Base-by-base conservation (phyloP, 1,139 yeast species). In the Saccharomyces pastorianus region DNA sequence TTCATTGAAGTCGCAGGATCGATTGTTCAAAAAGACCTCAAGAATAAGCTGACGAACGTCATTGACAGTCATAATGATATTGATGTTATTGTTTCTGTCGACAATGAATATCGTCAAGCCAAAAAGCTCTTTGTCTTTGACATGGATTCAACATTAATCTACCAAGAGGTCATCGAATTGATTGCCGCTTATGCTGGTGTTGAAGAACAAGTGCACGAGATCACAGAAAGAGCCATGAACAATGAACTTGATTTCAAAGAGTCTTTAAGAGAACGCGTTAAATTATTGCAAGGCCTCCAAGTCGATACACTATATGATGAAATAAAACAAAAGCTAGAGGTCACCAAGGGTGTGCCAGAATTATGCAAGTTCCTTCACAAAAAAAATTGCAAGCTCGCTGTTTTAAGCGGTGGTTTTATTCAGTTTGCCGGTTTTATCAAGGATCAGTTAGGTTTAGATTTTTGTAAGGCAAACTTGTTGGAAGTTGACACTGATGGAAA, bases 91-190 rank as follows among this genome's bases (percentile, higher is more conserved):
- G 70, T 80, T 14, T 86, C 81, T 62, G 59, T 57, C 47, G 65
- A 73, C 51, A 69, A 70, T 50, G 69, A 71, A 47, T 67, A 61
- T 47, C 73, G 90, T 63, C 72, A 75, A 60, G 59, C 71, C 52
- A 87, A 85, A 66, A 80, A 81, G 62, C 75, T 93, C 51, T 84
- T 88, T 59, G 88, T 95, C 23, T 95, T 95, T 65, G 99, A 95
- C 65, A 95, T 95, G 99, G 99, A 95, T 73, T 91, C 98, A 0
- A 95, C 99, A 0, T 75, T 95, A 67, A 95, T 95, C 61, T 85
- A 88, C 70, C 98, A 95, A 71, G 99, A 95, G 71, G 98, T 93
- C 50, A 93, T 93, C 61, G 99, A 95, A 68, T 74, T 93, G 67
- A 91, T 95, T 61, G 99, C 99, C 3, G 89, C 86, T 0, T 83